A percentile compares a stretch with the other conserved stretches of the same genome.
Conservation (phyloP, 2,329 filamentous ascomycete species). For the Plenodomus biglobosus region DNA sequence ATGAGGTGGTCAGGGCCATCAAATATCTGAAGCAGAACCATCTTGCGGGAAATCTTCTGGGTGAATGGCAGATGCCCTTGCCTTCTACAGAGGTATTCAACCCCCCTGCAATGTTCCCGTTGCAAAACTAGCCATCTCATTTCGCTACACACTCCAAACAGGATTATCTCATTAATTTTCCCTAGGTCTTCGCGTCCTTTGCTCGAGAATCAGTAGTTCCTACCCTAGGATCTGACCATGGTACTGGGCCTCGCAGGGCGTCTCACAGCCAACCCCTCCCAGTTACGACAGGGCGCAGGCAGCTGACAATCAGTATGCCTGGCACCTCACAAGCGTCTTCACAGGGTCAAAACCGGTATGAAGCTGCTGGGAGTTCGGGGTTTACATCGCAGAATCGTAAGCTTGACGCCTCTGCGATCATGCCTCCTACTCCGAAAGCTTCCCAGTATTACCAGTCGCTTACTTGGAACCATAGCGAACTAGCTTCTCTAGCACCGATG, state of each 20-base stretch:
- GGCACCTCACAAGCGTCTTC: neutral
- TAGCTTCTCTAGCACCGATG: neutral
- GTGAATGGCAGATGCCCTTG: conserved; percentile 12
- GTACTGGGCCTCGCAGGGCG: neutral
- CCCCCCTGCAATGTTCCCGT: neutral
- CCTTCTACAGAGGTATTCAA: conserved; percentile 11
- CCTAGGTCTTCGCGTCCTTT: neutral
- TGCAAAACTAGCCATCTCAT: too few species aligned
- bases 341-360: neutral
- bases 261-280: too few species aligned
- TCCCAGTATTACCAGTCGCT: too few species aligned
- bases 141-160: neutral
- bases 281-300: neutral
- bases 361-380: neutral
- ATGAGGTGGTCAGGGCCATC: conserved; percentile 14
- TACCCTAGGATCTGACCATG: neutral
- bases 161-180: neutral
- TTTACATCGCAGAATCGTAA: neutral
- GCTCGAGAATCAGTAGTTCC: neutral
- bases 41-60: conserved; percentile 19
- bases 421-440: neutral
- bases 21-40: conserved; percentile 18
- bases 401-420: neutral
- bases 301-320: neutral
- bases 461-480: too few species aligned